Evolutionary conservation across 257 asterid species (phyloP).

Genomic region (Coffea eugenioides): DNA sequence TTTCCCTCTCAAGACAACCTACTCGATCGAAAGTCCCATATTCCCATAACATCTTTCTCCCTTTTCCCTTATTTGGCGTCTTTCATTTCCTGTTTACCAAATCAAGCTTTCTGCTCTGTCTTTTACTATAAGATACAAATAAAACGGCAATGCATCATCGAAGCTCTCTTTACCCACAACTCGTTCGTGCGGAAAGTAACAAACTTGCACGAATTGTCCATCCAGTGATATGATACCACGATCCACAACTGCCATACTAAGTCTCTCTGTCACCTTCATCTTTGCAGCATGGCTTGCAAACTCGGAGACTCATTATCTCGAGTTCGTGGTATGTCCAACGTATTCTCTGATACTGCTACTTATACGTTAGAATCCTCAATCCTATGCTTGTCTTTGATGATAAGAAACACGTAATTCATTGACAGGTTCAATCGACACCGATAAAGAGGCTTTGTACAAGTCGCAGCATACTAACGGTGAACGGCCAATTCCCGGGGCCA

Average conservation of each 20-base stretch:
- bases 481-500: constrained; percentile 81
- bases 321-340: constrained; percentile 18
- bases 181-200: no score
- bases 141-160: background rate
- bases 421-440: constrained; percentile 49
- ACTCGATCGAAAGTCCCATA: background rate
- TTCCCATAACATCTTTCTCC: background rate
- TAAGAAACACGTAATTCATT: no score
- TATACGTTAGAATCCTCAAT: no score
- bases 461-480: constrained; percentile 50
- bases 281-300: constrained; percentile 21
- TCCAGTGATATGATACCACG: background rate
- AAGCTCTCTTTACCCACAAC: background rate
- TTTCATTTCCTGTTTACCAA: background rate
- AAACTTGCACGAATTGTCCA: background rate
- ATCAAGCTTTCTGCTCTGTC: background rate
- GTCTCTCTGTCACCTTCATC: background rate
- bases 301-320: constrained; percentile 44
- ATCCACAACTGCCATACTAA: background rate
- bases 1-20: background rate
- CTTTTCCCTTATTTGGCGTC: background rate
- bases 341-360: background rate
- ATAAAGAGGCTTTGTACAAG: constrained; percentile 57
- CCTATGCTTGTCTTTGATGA: no score
- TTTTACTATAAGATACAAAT: background rate